phyloP scores from a whole-genome alignment of 2,329 filamentous ascomycete genomes.

The Trichoderma cornu-damae region DNA sequence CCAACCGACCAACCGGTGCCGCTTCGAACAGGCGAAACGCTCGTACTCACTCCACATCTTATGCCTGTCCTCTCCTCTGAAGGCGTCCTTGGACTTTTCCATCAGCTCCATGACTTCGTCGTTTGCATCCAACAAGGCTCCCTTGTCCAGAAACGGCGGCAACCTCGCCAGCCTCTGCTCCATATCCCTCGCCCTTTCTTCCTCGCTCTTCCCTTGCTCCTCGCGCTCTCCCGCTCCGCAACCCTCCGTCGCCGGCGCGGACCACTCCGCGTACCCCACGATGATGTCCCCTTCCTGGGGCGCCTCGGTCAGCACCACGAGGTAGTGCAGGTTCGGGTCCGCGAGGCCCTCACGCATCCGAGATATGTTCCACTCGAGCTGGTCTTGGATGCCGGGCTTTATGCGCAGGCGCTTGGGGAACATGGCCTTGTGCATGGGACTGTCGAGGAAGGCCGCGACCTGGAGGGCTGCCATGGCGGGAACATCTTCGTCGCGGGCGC shows the following conservation, averaged over 20 bases:
- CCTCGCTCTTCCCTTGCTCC: neutral
- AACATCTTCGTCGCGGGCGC: slow-evolving; percentile 17
- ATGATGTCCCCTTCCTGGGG: slow-evolving; percentile 14
- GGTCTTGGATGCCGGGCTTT: slow-evolving; percentile 20
- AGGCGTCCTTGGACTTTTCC: slow-evolving; percentile 9
- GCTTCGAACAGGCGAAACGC: neutral
- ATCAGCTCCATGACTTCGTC: slow-evolving; percentile 18
- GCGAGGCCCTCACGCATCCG: slow-evolving; percentile 11
- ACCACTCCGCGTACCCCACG: slow-evolving; percentile 19
- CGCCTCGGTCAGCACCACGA: slow-evolving; percentile 1
- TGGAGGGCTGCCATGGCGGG: slow-evolving; percentile 19
- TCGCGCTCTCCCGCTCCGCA: neutral
- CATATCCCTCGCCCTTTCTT: slow-evolving; percentile 12
- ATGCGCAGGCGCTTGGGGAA: slow-evolving; percentile 18
- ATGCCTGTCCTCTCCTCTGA: neutral
- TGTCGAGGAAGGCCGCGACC: slow-evolving; percentile 18
- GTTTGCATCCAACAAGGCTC: slow-evolving; percentile 9
- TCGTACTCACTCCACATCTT: slow-evolving; percentile 20
- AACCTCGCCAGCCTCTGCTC: slow-evolving; percentile 5
- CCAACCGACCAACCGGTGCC: no score
- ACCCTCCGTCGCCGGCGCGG: slow-evolving; percentile 3
- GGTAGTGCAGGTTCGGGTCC: slow-evolving; percentile 5
- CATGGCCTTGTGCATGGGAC: slow-evolving; percentile 20
- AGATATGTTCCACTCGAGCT: slow-evolving; percentile 17
- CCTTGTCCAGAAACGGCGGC: slow-evolving; percentile 18